Evolutionary conservation across 768 basidiomycete genomes (phyloP).

Genomic region (Russula lepida): DNA sequence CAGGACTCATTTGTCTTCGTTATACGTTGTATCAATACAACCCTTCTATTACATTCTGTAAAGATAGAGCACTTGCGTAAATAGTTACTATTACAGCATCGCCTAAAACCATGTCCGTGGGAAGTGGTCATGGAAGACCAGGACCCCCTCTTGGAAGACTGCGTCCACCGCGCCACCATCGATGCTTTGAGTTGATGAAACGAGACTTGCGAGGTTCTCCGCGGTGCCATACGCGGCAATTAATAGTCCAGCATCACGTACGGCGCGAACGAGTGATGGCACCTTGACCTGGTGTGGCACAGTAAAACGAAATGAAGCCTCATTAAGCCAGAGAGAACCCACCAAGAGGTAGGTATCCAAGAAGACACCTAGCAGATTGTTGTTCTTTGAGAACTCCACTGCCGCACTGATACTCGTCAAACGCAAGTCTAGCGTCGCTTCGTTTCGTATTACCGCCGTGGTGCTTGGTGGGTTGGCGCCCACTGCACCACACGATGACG

Average conservation of each 20-base stretch:
- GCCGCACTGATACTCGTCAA: constrained; percentile 75
- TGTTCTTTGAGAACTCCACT: constrained; percentile 86
- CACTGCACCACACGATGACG: constrained; percentile 73
- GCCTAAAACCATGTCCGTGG: constrained; percentile 45
- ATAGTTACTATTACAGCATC: constrained; percentile 14
- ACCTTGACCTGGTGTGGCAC: constrained; percentile 58
- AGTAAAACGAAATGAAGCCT: constrained; percentile 5
- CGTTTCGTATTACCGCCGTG: constrained; percentile 29
- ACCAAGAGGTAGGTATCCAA: constrained; percentile 84
- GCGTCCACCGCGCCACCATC: constrained; percentile 58
- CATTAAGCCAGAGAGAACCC: constrained; percentile 26
- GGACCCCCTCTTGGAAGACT: constrained; percentile 50
- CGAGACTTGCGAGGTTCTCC: constrained; percentile 32
- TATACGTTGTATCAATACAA: constrained; percentile 16
- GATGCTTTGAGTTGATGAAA: constrained; percentile 30
- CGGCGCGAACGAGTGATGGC: constrained; percentile 80
- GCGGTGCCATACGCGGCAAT: constrained; percentile 73
- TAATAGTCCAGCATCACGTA: constrained; percentile 82
- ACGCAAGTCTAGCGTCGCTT: constrained; percentile 41
- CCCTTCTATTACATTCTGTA: constrained; percentile 18
- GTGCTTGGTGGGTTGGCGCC: constrained; percentile 32
- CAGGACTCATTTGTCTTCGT: neutral
- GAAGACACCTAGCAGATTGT: constrained; percentile 89
- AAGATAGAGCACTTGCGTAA: constrained; percentile 12
- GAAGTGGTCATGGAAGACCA: constrained; percentile 62